phyloP scores from a whole-genome alignment of 352 stramenopile genomes.

The Pythium plurisporium region DNA sequence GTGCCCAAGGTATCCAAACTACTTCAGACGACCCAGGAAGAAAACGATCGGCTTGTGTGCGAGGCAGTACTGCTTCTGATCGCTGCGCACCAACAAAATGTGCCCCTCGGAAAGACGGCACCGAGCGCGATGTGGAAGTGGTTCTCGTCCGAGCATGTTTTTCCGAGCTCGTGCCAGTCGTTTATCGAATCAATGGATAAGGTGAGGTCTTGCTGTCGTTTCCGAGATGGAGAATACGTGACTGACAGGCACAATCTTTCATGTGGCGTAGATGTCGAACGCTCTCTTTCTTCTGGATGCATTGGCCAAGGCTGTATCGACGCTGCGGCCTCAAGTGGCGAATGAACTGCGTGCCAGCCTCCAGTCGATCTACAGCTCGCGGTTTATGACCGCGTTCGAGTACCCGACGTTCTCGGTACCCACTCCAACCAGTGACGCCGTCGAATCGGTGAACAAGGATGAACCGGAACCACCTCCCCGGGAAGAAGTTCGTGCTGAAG shows the following conservation, averaged over 20 bases:
- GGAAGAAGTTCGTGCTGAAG: neutral
- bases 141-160: constrained; percentile 12
- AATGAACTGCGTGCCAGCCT: constrained; percentile 5
- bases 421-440: neutral
- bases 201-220: neutral
- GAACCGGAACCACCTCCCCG: constrained; percentile 3
- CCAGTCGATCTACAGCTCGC: constrained; percentile 10
- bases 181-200: constrained; percentile 20
- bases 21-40: constrained; percentile 20
- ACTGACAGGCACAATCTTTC: neutral
- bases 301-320: constrained; percentile 8
- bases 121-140: neutral
- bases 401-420: constrained; percentile 15
- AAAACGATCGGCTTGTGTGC: constrained; percentile 16
- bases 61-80: constrained; percentile 37
- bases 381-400: constrained; percentile 15
- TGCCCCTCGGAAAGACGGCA: neutral
- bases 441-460: constrained; percentile 8
- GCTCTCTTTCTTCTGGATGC: constrained; percentile 18
- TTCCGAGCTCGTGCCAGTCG: constrained; percentile 6
- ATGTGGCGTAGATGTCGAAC: constrained; percentile 14
- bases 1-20: constrained; percentile 37
- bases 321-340: constrained; percentile 1
- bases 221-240: too few relatives aligned
- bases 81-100: constrained; percentile 36